A percentile compares a stretch with the other conserved stretches of the same genome.
These are phyloP conservation scores for Albophoma yamanashiensis DNA, from an alignment of 2,329 filamentous ascomycete species.

Conservation along the genomic window DNA sequence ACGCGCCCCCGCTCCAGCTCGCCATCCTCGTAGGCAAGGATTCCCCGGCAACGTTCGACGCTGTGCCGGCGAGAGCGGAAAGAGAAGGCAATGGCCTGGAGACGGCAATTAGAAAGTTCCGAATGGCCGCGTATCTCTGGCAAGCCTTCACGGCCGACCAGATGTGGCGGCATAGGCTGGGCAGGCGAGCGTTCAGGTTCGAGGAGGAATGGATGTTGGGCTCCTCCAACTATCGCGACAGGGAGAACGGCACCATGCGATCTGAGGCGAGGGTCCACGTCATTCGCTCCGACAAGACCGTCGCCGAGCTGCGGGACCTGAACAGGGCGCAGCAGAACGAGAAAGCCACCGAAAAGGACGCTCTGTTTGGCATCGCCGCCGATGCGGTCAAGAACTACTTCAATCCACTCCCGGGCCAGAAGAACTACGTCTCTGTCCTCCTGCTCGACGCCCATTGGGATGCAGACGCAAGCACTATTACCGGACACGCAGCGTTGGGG, in stretches of 20 bases:
- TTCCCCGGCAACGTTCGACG: slow-evolving; percentile 77
- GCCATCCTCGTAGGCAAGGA: slow-evolving; percentile 83
- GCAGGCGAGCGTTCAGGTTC: slow-evolving; percentile 76
- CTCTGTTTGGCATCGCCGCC: slow-evolving; percentile 65
- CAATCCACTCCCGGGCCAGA: slow-evolving; percentile 62
- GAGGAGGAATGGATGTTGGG: slow-evolving; percentile 93
- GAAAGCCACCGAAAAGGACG: slow-evolving; percentile 57
- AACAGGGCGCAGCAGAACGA: slow-evolving; percentile 69
- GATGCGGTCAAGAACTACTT: slow-evolving; percentile 74
- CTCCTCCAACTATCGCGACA: slow-evolving; percentile 66
- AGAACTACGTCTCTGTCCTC: slow-evolving; percentile 78
- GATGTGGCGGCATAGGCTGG: slow-evolving; percentile 83
- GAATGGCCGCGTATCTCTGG: slow-evolving; percentile 94
- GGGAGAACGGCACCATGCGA: slow-evolving; percentile 60
- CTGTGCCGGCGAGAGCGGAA: slow-evolving; percentile 61
- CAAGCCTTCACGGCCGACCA: slow-evolving; percentile 95
- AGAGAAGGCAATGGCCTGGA: slow-evolving; percentile 76
- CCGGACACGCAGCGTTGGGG: slow-evolving; percentile 76
- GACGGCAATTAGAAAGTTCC: slow-evolving; percentile 76
- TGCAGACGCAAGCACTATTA: slow-evolving; percentile 54
- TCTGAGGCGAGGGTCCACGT: slow-evolving; percentile 88
- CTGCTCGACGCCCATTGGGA: slow-evolving; percentile 89
- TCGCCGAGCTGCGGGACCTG: slow-evolving; percentile 71
- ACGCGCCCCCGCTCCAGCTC: slow-evolving; percentile 75
- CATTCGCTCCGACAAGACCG: slow-evolving; percentile 71